Conservation (phyloP, 2,329 filamentous ascomycete genomes). For the Venturia effusa region DNA sequence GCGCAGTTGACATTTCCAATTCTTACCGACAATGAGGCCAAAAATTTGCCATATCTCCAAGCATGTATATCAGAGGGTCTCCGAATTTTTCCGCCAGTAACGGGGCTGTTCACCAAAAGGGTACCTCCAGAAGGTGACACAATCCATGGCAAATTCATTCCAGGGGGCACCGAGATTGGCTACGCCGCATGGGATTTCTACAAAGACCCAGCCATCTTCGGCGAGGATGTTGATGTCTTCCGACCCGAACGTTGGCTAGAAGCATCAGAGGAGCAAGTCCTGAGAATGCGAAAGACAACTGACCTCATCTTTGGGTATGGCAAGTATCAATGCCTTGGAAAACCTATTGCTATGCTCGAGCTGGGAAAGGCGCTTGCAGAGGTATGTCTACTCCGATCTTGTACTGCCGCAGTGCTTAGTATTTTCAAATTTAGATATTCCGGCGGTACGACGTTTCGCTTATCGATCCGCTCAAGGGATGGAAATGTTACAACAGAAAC, state of each 20-base stretch:
- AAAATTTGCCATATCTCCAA: conserved; percentile 40
- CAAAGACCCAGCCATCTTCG: conserved; percentile 4
- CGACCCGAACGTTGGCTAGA: conserved; percentile 40
- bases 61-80: conserved; percentile 42
- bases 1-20: conserved; percentile 14
- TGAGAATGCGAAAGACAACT: conserved; percentile 14
- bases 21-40: conserved; percentile 24
- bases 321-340: conserved; percentile 25
- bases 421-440: conserved; percentile 1
- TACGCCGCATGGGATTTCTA: conserved; percentile 29
- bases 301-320: conserved; percentile 27
- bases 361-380: conserved; percentile 32
- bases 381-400: conserved; percentile 17
- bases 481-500: conserved; percentile 10
- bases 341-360: conserved; percentile 24
- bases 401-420: neutral
- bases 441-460: conserved; percentile 10
- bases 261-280: conserved; percentile 18
- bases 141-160: conserved; percentile 8
- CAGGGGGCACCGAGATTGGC: conserved; percentile 5
- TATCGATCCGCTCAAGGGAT: conserved; percentile 4
- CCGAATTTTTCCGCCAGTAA: conserved; percentile 41
- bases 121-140: conserved; percentile 8
- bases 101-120: conserved; percentile 35
- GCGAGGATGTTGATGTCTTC: conserved; percentile 33